Conservation (phyloP, 768 basidiomycete species). For the Tylopilus vinaceipallidus region DNA sequence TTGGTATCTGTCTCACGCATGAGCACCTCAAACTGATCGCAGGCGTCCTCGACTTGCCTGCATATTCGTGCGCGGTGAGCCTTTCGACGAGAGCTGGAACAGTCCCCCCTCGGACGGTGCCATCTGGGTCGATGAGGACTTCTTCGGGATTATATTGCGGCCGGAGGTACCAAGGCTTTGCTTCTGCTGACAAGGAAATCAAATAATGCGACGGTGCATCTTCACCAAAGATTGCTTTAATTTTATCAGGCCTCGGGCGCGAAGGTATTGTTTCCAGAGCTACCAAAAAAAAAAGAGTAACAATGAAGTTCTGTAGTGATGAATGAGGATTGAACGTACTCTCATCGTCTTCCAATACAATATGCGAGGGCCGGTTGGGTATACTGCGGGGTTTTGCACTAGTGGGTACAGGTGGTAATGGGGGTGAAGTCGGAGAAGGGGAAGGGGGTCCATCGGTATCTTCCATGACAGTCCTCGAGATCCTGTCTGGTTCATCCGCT, state of each 20-base stretch:
- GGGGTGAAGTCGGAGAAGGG: neutral
- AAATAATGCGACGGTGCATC: slow-evolving; percentile 47
- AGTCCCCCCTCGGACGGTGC: slow-evolving; percentile 61
- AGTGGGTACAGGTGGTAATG: slow-evolving; percentile 11
- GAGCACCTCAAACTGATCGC: neutral
- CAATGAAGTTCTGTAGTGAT: neutral
- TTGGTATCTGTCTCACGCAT: slow-evolving; percentile 42
- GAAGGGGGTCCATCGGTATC: neutral
- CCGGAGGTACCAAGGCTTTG: slow-evolving; percentile 59
- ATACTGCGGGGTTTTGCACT: slow-evolving; percentile 7
- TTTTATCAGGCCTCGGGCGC: slow-evolving; percentile 36
- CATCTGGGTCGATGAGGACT: slow-evolving; percentile 62
- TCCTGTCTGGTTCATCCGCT: slow-evolving; percentile 11
- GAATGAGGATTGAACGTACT: neutral
- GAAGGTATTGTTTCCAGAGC: slow-evolving; percentile 14
- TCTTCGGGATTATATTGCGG: slow-evolving; percentile 55
- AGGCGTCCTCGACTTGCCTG: slow-evolving; percentile 39
- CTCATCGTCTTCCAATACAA: slow-evolving; percentile 19
- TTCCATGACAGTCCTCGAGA: slow-evolving; percentile 10
- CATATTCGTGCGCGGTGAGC: slow-evolving; percentile 62
- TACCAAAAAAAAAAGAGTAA: slow-evolving; percentile 2
- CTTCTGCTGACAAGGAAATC: slow-evolving; percentile 37
- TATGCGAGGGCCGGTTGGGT: neutral
- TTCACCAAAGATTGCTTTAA: slow-evolving; percentile 50
- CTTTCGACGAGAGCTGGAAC: slow-evolving; percentile 59